A percentile compares a stretch with the other conserved stretches of the same genome.
These are phyloP conservation scores for Passiflora organensis DNA, from an alignment of 345 rosid species.

Conservation along the genomic window DNA sequence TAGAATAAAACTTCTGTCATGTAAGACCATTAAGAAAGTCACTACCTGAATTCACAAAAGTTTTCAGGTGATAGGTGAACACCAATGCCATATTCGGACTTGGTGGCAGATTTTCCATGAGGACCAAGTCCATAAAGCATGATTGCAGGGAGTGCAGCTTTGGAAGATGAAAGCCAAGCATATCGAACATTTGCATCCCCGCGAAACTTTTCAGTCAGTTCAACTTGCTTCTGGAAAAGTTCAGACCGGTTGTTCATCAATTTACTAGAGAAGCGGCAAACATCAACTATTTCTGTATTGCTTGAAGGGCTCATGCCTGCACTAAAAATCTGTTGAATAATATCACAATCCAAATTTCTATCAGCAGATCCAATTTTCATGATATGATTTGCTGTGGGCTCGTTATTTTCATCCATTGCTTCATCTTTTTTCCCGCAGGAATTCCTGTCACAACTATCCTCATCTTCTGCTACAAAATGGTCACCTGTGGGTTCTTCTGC, in stretches of 20 bases:
- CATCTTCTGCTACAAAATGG: constrained; percentile 29
- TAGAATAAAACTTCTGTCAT: too few species aligned
- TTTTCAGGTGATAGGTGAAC: constrained; percentile 62
- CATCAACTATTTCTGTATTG: constrained; percentile 42
- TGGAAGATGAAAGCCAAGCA: constrained; percentile 88
- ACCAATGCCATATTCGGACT: constrained; percentile 61
- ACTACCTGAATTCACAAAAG: constrained; percentile 62
- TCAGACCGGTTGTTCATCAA: constrained; percentile 45
- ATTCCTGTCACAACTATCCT: constrained; percentile 41
- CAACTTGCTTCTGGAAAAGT: constrained; percentile 73
- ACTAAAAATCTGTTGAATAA: constrained; percentile 46
- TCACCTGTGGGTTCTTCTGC: constrained; percentile 27
- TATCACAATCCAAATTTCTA: constrained; percentile 37
- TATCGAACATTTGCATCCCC: constrained; percentile 71
- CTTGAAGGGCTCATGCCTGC: constrained; percentile 40
- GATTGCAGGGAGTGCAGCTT: constrained; percentile 37
- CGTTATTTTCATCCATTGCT: constrained; percentile 28
- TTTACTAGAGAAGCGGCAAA: constrained; percentile 39
- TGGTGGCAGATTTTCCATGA: constrained; percentile 46
- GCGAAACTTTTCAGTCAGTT: constrained; percentile 54
- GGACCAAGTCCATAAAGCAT: constrained; percentile 61
- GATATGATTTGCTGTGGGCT: constrained; percentile 6
- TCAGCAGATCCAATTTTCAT: constrained; percentile 4
- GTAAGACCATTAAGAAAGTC: not conserved
- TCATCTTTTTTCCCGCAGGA: constrained; percentile 38